A percentile compares a stretch with the other conserved stretches of the same genome.
These are phyloP conservation scores for Scleroderma citrinum DNA, from an alignment of 768 basidiomycete species.

Conservation along the genomic window DNA sequence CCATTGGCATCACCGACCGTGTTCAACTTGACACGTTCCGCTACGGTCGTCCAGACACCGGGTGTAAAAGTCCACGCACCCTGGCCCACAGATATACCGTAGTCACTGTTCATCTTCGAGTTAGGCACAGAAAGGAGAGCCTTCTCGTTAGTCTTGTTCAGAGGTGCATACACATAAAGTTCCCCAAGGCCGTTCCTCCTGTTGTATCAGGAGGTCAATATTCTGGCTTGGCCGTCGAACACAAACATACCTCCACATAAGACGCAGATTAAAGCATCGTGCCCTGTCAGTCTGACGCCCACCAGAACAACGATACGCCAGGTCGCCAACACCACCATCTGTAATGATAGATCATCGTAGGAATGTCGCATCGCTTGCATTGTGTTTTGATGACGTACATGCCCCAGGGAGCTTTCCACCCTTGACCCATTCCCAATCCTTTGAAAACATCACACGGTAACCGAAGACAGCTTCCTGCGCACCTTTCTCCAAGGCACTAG, in stretches of 20 bases:
- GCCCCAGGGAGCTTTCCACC: slow-evolving; percentile 76
- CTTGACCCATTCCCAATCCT: slow-evolving; percentile 61
- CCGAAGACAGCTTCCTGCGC: slow-evolving; percentile 55
- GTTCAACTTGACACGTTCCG: slow-evolving; percentile 68
- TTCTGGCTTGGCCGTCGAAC: not conserved
- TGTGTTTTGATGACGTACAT: slow-evolving; percentile 37
- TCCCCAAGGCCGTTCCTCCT: slow-evolving; percentile 54
- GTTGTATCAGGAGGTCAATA: not conserved
- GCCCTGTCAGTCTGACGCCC: slow-evolving; percentile 58
- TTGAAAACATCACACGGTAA: slow-evolving; percentile 61
- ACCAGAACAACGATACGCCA: slow-evolving; percentile 62
- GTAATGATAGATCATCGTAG: not conserved
- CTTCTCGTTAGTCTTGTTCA: slow-evolving; percentile 37
- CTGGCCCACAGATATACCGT: slow-evolving; percentile 61
- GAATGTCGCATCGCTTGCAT: not conserved
- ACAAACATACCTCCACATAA: slow-evolving; percentile 64
- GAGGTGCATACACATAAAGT: slow-evolving; percentile 64
- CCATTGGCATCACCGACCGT: slow-evolving; percentile 54
- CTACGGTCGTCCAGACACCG: slow-evolving; percentile 59
- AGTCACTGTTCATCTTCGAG: slow-evolving; percentile 47
- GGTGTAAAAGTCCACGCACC: slow-evolving; percentile 52
- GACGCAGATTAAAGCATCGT: slow-evolving; percentile 60
- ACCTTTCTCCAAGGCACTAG: slow-evolving; percentile 27
- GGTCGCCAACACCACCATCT: slow-evolving; percentile 54
- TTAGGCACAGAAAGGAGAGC: slow-evolving; percentile 42